Percentiles rank a stretch among this genome's conserved stretches.
Conservation (phyloP, 306 rosid genomes). For the Corylus avellana region DNA sequence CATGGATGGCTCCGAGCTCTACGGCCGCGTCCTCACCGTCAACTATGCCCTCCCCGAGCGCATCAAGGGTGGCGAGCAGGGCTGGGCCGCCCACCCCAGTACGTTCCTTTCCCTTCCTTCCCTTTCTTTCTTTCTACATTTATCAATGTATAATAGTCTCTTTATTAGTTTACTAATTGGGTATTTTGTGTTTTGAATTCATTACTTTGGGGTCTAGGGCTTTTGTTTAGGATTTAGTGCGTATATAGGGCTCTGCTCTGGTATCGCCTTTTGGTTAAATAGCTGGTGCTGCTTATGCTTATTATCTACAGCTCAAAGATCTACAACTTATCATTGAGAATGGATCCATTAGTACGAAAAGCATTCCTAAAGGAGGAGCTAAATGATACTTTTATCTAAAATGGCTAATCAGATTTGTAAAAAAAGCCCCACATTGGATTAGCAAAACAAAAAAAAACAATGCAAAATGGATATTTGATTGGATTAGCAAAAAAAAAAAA, state of each 20-base stretch:
- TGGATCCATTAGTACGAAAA: neutral
- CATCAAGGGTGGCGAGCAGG: slow-evolving; percentile 97
- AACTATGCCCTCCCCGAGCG: slow-evolving; percentile 87
- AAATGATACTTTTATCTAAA: no score
- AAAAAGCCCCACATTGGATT: no score
- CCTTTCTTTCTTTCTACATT: neutral
- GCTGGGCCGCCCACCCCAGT: slow-evolving; percentile 99
- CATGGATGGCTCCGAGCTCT: slow-evolving; percentile 97
- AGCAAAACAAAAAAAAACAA: no score
- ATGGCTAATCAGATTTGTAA: no score
- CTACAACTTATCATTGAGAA: neutral
- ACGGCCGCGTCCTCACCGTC: slow-evolving; percentile 94
- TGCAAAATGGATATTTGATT: no score
- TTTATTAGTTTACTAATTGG: neutral
- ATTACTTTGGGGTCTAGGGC: slow-evolving; percentile 19
- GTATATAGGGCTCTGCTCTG: neutral
- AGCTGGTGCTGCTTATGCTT: neutral
- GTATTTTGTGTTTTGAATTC: neutral
- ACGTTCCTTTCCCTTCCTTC: slow-evolving; percentile 17
- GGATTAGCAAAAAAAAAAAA: no score
- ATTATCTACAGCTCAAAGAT: neutral
- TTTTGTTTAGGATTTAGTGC: neutral
- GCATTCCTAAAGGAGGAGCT: no score
- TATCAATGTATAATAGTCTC: neutral
- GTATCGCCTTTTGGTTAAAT: neutral